These are phyloP conservation scores for Dendrostoma leiphaemia DNA, from an alignment of 2,329 filamentous ascomycete genomes.

Conservation along the genomic window DNA sequence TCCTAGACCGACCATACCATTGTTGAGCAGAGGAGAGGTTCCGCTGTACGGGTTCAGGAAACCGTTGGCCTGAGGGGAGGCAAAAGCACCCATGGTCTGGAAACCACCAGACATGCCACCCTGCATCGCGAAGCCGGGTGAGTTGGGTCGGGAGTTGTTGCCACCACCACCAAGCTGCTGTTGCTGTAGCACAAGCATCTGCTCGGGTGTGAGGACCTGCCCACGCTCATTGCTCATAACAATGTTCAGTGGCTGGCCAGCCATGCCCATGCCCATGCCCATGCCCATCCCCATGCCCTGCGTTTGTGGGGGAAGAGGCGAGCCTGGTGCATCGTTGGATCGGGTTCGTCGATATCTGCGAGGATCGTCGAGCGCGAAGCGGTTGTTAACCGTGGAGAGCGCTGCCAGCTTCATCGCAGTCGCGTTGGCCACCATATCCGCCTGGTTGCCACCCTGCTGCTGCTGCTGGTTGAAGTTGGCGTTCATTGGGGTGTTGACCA, in stretches of 20 bases:
- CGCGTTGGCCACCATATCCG: slow-evolving; percentile 97
- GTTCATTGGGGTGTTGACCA: slow-evolving; percentile 97
- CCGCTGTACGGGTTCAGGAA: slow-evolving; percentile 88
- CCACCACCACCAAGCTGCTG: slow-evolving; percentile 52
- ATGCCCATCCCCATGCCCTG: slow-evolving; percentile 45
- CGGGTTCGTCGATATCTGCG: slow-evolving; percentile 91
- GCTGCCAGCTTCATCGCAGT: slow-evolving; percentile 99
- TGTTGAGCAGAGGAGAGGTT: slow-evolving; percentile 65
- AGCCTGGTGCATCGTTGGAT: slow-evolving; percentile 75
- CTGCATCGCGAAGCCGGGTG: slow-evolving; percentile 83
- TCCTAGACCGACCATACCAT: slow-evolving; percentile 67
- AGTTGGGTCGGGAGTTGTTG: slow-evolving; percentile 86
- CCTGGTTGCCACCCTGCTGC: slow-evolving; percentile 67
- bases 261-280: slow-evolving; percentile 24
- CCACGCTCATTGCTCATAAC: slow-evolving; percentile 96
- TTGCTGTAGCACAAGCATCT: slow-evolving; percentile 75
- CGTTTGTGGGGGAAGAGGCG: slow-evolving; percentile 62
- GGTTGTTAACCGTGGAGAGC: slow-evolving; percentile 95
- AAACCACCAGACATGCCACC: slow-evolving; percentile 41
- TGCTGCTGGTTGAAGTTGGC: slow-evolving; percentile 73
- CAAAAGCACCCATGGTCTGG: slow-evolving; percentile 67
- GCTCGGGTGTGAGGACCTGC: slow-evolving; percentile 81
- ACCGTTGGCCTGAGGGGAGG: slow-evolving; percentile 90
- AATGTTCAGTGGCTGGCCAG: slow-evolving; percentile 58
- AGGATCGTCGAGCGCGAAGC: slow-evolving; percentile 93